Evolutionary conservation across 257 asterid species (phyloP).

Genomic region (Ocimum tenuiflorum): DNA sequence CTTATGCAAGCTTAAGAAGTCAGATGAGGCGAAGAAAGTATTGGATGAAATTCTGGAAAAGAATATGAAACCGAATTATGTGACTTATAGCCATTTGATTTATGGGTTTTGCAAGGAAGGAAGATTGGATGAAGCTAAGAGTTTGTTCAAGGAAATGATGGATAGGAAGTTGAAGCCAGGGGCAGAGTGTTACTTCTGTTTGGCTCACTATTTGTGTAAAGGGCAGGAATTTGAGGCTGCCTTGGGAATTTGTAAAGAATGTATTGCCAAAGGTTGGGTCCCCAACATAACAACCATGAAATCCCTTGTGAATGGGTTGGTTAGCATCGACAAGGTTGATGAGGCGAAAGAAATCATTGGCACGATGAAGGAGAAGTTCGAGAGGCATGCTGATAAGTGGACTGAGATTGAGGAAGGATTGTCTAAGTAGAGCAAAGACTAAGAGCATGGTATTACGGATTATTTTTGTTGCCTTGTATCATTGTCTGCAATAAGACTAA

Average conservation of each 20-base stretch:
- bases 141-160: conserved; percentile 51
- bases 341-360: conserved; percentile 65
- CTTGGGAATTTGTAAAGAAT: conserved; percentile 37
- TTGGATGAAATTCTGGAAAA: conserved; percentile 44
- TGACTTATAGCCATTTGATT: conserved; percentile 52
- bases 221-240: conserved; percentile 64
- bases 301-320: conserved; percentile 76
- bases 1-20: conserved; percentile 65
- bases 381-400: conserved; percentile 61
- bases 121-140: conserved; percentile 58
- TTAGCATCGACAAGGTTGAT: conserved; percentile 49
- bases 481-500: conserved; percentile 16
- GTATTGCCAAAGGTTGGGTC: conserved; percentile 56
- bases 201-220: conserved; percentile 52
- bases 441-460: conserved; percentile 12
- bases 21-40: conserved; percentile 60
- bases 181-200: conserved; percentile 44
- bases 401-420: conserved; percentile 71
- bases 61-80: conserved; percentile 45
- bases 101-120: conserved; percentile 65
- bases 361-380: conserved; percentile 63
- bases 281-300: conserved; percentile 67
- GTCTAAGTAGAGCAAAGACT: conserved; percentile 34
- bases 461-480: neutral
- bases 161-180: conserved; percentile 36